Base-by-base conservation (phyloP, 345 rosid species). In the Ricinus communis region DNA sequence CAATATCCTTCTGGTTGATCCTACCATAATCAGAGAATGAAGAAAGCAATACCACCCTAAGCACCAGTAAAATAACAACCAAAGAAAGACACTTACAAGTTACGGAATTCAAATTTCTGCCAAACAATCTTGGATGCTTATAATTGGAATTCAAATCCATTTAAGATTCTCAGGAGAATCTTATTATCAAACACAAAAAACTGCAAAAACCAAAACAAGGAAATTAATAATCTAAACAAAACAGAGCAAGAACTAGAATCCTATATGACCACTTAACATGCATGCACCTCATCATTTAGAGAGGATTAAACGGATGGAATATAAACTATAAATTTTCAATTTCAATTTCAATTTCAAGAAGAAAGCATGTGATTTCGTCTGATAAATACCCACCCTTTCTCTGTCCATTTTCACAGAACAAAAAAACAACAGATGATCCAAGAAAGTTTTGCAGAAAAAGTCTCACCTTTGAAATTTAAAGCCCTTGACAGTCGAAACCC, bases 31-130 rank as follows among this genome's bases (percentile, higher is more conserved):
- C 78, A 70, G 83, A 74, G 22, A 87, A 67, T 30, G 77, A 74
- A 71, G 85, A 72, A 71, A 83, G 74, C 36, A 88, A 60, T 16
- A 81, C 49, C 28, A 83, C 84, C 79, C 87, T 76, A 60, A 88
- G 74, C 77, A 85, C 73, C 82, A 93, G 80, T 77, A 75, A 82
- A 74, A 80, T 59, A 45, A 77, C 71, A 66, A 86, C 73, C 51
- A 89, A 83, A 73, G 65, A 82, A 68, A 88, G 80, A 71, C 90
- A 88, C 80, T 84, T 89, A 60, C 86, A 89, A 46, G 87, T 64
- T 54, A 82, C 49, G 40, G 92, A 80, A 54, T 72, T 82, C 75
- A 80, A 82, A 28, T 62, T 60, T 55, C 71, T 71, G 8, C 63
- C 68, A 30, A 38, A 13, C 63, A 63, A 52, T 27, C 36, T 72